Percentiles rank a stretch among this genome's conserved stretches.
Conservation (phyloP, 805 yeast genomes). For the Starmerella stigmatis region DNA sequence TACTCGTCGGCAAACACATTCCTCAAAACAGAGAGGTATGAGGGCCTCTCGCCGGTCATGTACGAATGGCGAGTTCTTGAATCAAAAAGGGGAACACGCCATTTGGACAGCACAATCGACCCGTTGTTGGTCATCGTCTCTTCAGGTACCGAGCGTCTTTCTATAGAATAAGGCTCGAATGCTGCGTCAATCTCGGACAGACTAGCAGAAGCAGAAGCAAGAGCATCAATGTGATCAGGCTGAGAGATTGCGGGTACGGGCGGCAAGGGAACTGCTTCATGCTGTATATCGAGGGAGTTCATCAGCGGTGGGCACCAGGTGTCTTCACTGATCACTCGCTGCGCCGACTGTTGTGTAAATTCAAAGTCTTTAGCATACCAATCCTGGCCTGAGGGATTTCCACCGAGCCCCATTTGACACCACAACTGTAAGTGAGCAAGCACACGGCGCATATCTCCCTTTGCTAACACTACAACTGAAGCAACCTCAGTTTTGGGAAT, state of each 20-base stretch:
- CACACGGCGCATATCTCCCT: slow-evolving; percentile 28
- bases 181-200: background rate
- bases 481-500: slow-evolving; percentile 22
- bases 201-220: slow-evolving; percentile 8
- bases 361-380: slow-evolving; percentile 27
- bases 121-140: slow-evolving; percentile 14
- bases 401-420: slow-evolving; percentile 32
- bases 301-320: slow-evolving; percentile 15
- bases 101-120: background rate
- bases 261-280: background rate
- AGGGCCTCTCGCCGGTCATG: background rate
- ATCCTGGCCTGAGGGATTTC: slow-evolving; percentile 27
- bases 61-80: background rate
- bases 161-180: background rate
- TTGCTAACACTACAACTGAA: slow-evolving; percentile 13
- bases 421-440: slow-evolving; percentile 29
- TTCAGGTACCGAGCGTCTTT: slow-evolving; percentile 5
- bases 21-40: slow-evolving; percentile 14
- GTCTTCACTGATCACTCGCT: slow-evolving; percentile 23
- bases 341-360: background rate
- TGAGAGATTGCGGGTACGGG: background rate
- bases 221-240: background rate
- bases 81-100: slow-evolving; percentile 8
- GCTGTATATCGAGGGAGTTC: background rate
- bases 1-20: slow-evolving; percentile 4